phyloP scores from a whole-genome alignment of 371 early-diverging fungal genomes.

The Dentiscutata heterogama region DNA sequence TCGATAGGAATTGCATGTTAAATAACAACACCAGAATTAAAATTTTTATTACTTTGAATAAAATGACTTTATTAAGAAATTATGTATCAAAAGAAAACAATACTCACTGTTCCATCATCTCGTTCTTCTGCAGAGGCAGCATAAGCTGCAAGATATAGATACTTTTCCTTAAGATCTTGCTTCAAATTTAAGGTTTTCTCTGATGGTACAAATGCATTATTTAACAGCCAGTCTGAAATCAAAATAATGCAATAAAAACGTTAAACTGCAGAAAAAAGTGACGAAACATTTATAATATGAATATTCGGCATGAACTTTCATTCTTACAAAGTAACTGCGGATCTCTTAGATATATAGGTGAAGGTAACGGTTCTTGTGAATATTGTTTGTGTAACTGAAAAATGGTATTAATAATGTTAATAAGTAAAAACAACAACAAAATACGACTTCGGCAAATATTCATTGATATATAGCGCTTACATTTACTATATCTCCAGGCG shows the following conservation, averaged over 20 bases:
- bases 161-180: slow-evolving; percentile 34
- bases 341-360: slow-evolving; percentile 39
- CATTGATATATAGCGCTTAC: neutral
- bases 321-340: slow-evolving; percentile 32
- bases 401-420: neutral
- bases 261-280: neutral
- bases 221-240: slow-evolving; percentile 33
- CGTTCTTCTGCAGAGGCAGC: slow-evolving; percentile 20
- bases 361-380: neutral
- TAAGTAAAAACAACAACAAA: neutral
- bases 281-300: neutral
- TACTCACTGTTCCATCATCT: slow-evolving; percentile 9
- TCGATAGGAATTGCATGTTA: neutral
- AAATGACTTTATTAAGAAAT: neutral
- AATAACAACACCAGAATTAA: no score
- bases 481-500: slow-evolving; percentile 35
- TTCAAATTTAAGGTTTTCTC: slow-evolving; percentile 24
- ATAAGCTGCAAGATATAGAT: slow-evolving; percentile 36
- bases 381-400: slow-evolving; percentile 9
- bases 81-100: neutral
- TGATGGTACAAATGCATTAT: slow-evolving; percentile 19
- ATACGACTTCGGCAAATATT: neutral
- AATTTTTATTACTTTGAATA: no score
- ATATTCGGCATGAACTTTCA: neutral
- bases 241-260: neutral